Conservation (phyloP, 2,329 filamentous ascomycete species). For the Hawksworthiomyces lignivorus region DNA sequence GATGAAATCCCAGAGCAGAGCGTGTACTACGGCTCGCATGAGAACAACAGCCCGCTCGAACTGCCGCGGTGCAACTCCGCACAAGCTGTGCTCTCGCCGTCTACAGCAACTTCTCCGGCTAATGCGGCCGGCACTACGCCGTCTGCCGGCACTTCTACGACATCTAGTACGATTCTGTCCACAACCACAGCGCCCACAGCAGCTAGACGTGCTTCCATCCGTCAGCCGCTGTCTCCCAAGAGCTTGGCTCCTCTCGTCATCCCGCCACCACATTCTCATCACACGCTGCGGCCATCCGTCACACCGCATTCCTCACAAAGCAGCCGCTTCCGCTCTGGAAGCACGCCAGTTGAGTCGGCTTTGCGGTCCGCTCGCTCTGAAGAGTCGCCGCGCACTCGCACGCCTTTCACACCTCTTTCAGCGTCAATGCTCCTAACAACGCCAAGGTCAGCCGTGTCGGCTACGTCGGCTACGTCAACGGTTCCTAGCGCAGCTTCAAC, state of each 20-base stretch:
- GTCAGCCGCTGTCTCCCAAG: slow-evolving; percentile 43
- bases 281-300: slow-evolving; percentile 15
- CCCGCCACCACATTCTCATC: slow-evolving; percentile 25
- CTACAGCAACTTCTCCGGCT: neutral
- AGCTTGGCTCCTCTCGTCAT: slow-evolving; percentile 51
- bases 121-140: neutral
- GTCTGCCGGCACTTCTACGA: neutral
- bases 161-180: neutral
- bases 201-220: slow-evolving; percentile 15
- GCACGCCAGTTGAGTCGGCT: slow-evolving; percentile 32
- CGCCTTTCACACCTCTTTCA: slow-evolving; percentile 38
- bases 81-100: slow-evolving; percentile 12
- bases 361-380: slow-evolving; percentile 35
- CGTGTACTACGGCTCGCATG: slow-evolving; percentile 8
- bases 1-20: slow-evolving; percentile 26
- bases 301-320: slow-evolving; percentile 30
- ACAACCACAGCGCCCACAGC: neutral
- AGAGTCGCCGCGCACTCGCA: slow-evolving; percentile 38
- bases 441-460: slow-evolving; percentile 35
- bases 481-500: slow-evolving; percentile 35
- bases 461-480: slow-evolving; percentile 30
- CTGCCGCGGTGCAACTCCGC: slow-evolving; percentile 17
- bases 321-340: slow-evolving; percentile 39
- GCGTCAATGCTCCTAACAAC: slow-evolving; percentile 31
- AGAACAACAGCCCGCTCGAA: slow-evolving; percentile 18